phyloP scores from a whole-genome alignment of 192 early-diverging fungal species.

The Gonapodya sp. region DNA sequence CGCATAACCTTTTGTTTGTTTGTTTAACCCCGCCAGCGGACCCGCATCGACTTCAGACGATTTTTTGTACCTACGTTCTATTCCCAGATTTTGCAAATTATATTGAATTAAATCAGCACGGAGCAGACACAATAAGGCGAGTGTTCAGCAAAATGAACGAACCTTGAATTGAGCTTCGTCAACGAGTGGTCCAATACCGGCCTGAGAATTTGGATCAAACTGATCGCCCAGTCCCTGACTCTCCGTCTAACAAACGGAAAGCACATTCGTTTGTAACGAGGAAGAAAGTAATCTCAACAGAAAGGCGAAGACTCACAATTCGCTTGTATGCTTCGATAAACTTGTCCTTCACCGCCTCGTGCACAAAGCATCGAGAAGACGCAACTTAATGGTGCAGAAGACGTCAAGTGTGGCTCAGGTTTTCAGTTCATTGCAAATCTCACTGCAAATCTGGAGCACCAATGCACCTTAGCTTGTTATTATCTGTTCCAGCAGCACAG shows the following conservation, averaged over 20 bases:
- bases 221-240: not conserved
- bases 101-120: no score
- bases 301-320: not conserved
- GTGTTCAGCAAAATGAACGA: not conserved
- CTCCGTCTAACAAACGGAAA: not conserved
- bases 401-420: not conserved
- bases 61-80: not conserved
- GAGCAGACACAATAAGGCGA: no score
- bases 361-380: not conserved
- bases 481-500: not conserved
- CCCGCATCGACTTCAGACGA: no score
- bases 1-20: conserved; percentile 2
- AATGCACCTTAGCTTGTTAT: not conserved
- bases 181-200: not conserved
- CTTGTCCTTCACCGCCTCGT: not conserved
- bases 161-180: not conserved
- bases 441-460: not conserved
- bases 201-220: not conserved
- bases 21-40: no score
- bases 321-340: conserved; percentile 1
- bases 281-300: no score
- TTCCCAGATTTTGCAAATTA: no score
- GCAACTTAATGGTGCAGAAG: not conserved
- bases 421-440: not conserved
- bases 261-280: no score